Base-by-base conservation (phyloP, 768 basidiomycete genomes). In the Guyanaporus albipodus region DNA sequence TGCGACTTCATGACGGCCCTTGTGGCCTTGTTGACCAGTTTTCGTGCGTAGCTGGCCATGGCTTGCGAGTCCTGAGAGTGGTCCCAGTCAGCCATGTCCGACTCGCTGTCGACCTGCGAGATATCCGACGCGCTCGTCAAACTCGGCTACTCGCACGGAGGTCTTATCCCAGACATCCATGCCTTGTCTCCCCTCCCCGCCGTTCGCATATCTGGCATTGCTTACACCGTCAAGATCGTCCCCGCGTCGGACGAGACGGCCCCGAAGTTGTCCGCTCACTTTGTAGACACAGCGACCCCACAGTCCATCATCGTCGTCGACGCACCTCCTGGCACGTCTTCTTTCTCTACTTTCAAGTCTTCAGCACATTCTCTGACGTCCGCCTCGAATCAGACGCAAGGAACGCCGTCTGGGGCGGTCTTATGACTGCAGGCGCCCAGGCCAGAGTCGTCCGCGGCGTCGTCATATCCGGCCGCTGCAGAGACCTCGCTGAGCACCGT, bases 391-490 rank as follows among this genome's bases (percentile, higher is more conserved):
- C 62, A 85, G 88, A 81, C 45, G 70, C 74, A 22, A 85, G 85
- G 66, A 86, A 82, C 56, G 90, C 91, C 4, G 87, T 91, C 6
- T 95, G 92, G 92, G 91, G 92, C 19, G 91, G 92, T 17, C 79
- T 91, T 39, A 91, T 92, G 91, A 83, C 89, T 10, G 87, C 88
- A 0, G 89, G 89, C 18, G 91, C 91, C 1, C 78, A 81, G 59
- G 77, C 79, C 11, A 80, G 83, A 46, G 77, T 77, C 17, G 83
- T 82, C 11, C 70, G 71, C 19, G 92, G 89, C 10, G 89, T 86
- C 37, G 72, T 95, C 33, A 85, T 95, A 49, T 87, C 85, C 35
- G 90, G 90, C 9, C 79, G 90, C 14, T 90, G 87, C 67, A 78
- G 93, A 58, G 93, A 97, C 67, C 63, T 92, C 11, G 73, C 75